phyloP scores from a whole-genome alignment of 2,329 filamentous ascomycete species.

The Fusarium nanum region DNA sequence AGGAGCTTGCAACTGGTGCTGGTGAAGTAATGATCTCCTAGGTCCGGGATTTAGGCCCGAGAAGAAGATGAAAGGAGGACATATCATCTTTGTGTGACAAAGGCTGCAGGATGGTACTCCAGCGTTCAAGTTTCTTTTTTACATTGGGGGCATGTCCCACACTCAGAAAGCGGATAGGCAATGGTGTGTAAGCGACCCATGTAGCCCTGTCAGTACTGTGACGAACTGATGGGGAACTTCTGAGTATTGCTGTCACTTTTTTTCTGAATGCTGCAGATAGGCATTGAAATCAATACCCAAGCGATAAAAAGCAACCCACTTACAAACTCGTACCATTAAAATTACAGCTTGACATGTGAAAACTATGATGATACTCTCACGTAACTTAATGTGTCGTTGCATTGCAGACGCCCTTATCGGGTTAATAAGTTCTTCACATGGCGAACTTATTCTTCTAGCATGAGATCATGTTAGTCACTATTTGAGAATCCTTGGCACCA shows the following conservation, averaged over 20 bases:
- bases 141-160: conserved; percentile 2
- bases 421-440: conserved; percentile 15
- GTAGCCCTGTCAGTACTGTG: background rate
- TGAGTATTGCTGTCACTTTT: conserved; percentile 4
- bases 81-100: conserved; percentile 17
- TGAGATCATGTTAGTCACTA: conserved; percentile 16
- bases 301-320: conserved; percentile 6
- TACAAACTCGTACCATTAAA: background rate
- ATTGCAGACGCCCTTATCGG: conserved; percentile 15
- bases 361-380: background rate
- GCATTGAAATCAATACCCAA: background rate
- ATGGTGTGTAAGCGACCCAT: background rate
- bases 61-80: conserved; percentile 1
- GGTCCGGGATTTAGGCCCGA: conserved; percentile 13
- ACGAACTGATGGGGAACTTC: background rate
- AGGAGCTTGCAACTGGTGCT: conserved; percentile 37
- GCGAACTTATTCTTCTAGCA: conserved; percentile 9
- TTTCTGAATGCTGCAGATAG: background rate
- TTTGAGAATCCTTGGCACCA: conserved; percentile 20
- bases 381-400: background rate
- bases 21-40: conserved; percentile 43
- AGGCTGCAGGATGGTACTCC: background rate
- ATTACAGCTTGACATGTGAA: conserved; percentile 22
- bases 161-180: background rate
- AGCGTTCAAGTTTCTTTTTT: background rate